phyloP scores from a whole-genome alignment of 345 rosid genomes.

The Gossypium anomalum region DNA sequence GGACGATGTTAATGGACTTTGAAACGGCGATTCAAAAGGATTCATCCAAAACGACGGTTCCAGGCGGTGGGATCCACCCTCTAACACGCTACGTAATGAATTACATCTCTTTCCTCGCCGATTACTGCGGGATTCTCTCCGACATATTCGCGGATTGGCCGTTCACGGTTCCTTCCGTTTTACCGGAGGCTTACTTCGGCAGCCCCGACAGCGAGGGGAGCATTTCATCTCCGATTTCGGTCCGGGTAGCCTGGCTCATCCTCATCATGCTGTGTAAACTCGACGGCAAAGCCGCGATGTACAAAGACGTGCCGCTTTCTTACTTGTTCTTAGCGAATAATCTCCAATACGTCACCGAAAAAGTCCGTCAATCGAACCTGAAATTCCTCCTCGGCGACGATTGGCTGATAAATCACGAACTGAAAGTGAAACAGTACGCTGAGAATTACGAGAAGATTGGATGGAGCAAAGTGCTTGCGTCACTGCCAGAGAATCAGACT shows the following conservation, averaged over 20 bases:
- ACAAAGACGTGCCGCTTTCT: constrained; percentile 70
- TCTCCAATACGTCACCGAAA: constrained; percentile 70
- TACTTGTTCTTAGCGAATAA: constrained; percentile 83
- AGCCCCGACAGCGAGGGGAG: constrained; percentile 24
- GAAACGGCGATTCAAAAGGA: constrained; percentile 67
- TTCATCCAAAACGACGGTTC: constrained; percentile 44
- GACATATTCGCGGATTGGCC: constrained; percentile 62
- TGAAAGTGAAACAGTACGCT: constrained; percentile 54
- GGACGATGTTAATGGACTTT: constrained; percentile 53
- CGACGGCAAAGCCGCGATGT: constrained; percentile 60
- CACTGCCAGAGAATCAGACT: constrained; percentile 45
- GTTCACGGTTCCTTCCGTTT: constrained; percentile 21
- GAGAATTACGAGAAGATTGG: constrained; percentile 70
- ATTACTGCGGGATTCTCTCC: constrained; percentile 53
- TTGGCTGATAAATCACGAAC: constrained; percentile 61
- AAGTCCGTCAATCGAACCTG: constrained; percentile 55
- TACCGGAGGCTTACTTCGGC: constrained; percentile 48
- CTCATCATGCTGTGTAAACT: constrained; percentile 75
- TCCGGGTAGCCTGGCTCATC: constrained; percentile 58
- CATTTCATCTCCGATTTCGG: constrained; percentile 31
- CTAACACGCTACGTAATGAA: constrained; percentile 89
- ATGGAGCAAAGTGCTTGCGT: constrained; percentile 54
- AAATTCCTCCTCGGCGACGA: constrained; percentile 67
- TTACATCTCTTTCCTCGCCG: constrained; percentile 63
- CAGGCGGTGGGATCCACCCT: constrained; percentile 83